Evolutionary conservation across 2,329 filamentous ascomycete genomes (phyloP), one percentile per base, ranked within the genome.

Genomic region (Aspergillus cejpii): DNA sequence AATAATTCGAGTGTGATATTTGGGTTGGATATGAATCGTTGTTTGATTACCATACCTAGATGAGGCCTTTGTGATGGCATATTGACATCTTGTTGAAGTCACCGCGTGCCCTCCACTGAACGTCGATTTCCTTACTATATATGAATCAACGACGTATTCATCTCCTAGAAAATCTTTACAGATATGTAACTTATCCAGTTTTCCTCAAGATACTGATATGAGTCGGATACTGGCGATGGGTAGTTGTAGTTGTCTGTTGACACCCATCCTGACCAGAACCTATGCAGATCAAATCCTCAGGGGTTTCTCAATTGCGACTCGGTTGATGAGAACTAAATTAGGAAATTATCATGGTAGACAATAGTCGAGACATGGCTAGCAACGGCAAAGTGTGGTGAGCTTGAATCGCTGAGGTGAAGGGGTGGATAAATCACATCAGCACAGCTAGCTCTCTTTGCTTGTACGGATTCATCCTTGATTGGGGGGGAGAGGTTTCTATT

Each of bases 61-160:
- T 34, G 31, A 20, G 4, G 14, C 8, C 2, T 17, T 14, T n/a
- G 37, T 48, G 41, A 48, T 41, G 36, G 23, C 29, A 48, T 48
- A 19, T 39, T 48, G 41, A 48, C 45, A 48, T 48, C 14, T 28
- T 19, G 26, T 14, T 48, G 45, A 48, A 44, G 45, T 48, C 45
- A 48, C 37, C 12, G 11, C 21, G 0, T 21, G n/a, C n/a, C n/a
- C n/a, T n/a, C n/a, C n/a, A n/a, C n/a, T n/a, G n/a, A n/a, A n/a
- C n/a, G n/a, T n/a, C n/a, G n/a, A n/a, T n/a, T n/a, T n/a, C n/a
- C n/a, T n/a, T n/a, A n/a, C n/a, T 39, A 24, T 24, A 24, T 24
- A 24, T 38, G 6, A 21, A 15, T 19, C n/a, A n/a, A n/a, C n/a
- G n/a, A n/a, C n/a, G n/a, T n/a, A n/a, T n/a, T n/a, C n/a, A n/a